A percentile compares a stretch with the other conserved stretches of the same genome.
Conservation (phyloP, 768 basidiomycete genomes). For the Favolaschia claudopus region DNA sequence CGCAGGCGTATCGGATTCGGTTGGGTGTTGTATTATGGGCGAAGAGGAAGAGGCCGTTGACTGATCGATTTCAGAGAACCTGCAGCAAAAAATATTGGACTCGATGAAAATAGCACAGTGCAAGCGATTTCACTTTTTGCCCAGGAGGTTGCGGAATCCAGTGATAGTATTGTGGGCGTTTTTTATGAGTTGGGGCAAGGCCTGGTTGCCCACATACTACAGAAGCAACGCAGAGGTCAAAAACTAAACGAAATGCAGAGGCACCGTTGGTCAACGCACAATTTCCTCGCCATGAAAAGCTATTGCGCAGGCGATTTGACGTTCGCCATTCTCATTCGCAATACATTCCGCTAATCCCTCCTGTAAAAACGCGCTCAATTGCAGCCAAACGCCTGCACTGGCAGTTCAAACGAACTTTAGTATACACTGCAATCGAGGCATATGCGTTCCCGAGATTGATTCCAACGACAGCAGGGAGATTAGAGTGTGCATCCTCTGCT, state of each 20-base stretch:
- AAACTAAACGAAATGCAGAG: not conserved
- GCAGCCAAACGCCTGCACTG: not conserved
- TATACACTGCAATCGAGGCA: constrained; percentile 94
- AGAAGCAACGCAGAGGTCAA: constrained; percentile 4
- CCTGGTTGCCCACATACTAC: constrained; percentile 96
- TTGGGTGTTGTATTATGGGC: constrained; percentile 79
- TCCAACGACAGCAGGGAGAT: constrained; percentile 76
- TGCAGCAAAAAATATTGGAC: constrained; percentile 32
- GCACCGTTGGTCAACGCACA: constrained; percentile 54
- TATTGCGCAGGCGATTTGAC: constrained; percentile 95
- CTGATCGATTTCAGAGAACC: constrained; percentile 79
- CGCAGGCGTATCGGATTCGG: constrained; percentile 73
- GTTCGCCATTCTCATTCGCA: constrained; percentile 97
- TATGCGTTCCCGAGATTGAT: constrained; percentile 97
- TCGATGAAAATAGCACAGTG: not conserved
- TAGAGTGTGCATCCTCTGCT: constrained; percentile 32
- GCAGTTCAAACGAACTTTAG: constrained; percentile 67
- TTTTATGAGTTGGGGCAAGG: constrained; percentile 93
- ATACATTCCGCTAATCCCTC: constrained; percentile 94
- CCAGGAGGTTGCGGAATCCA: constrained; percentile 93
- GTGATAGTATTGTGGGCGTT: constrained; percentile 93
- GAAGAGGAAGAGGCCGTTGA: constrained; percentile 64
- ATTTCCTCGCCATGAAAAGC: constrained; percentile 92
- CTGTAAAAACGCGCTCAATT: constrained; percentile 47
- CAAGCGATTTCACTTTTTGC: constrained; percentile 76